A percentile compares a stretch with the other conserved stretches of the same genome.
Evolutionary conservation across 805 yeast genomes (phyloP).

Genomic region (Groenewaldozyma tartarivorans): DNA sequence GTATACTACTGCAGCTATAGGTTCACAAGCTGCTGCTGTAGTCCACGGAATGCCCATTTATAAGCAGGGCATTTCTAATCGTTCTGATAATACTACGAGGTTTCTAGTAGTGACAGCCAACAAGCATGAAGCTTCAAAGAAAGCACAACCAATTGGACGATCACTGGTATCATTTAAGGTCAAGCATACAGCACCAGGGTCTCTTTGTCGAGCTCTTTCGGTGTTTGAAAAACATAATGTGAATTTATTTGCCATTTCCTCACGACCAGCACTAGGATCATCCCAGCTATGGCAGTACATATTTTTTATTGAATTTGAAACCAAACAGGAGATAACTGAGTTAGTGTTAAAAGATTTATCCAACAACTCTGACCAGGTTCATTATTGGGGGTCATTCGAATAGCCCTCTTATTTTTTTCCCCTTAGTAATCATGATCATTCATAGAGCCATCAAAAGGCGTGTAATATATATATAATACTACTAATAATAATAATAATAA

Average conservation of each 20-base stretch:
- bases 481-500: conserved; percentile 1
- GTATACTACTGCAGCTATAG: conserved; percentile 53
- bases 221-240: conserved; percentile 46
- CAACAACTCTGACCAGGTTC: conserved; percentile 38
- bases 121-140: too few species aligned
- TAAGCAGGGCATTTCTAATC: conserved; percentile 56
- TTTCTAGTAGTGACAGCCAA: conserved; percentile 72
- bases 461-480: background rate
- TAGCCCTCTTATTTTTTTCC: conserved; percentile 20
- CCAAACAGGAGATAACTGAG: conserved; percentile 6
- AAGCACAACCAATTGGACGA: background rate
- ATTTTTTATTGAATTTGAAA: conserved; percentile 63
- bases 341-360: conserved; percentile 36
- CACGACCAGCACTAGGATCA: conserved; percentile 60
- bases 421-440: background rate
- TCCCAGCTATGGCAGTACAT: conserved; percentile 63
- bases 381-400: conserved; percentile 50
- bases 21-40: conserved; percentile 57
- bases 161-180: conserved; percentile 60
- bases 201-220: conserved; percentile 55
- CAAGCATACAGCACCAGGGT: conserved; percentile 52
- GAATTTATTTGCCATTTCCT: conserved; percentile 61
- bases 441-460: conserved; percentile 1
- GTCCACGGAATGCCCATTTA: conserved; percentile 50
- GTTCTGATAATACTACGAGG: conserved; percentile 70